Evolutionary conservation across 2,329 filamentous ascomycete genomes (phyloP).

Genomic region (Annulohypoxylon truncatum): DNA sequence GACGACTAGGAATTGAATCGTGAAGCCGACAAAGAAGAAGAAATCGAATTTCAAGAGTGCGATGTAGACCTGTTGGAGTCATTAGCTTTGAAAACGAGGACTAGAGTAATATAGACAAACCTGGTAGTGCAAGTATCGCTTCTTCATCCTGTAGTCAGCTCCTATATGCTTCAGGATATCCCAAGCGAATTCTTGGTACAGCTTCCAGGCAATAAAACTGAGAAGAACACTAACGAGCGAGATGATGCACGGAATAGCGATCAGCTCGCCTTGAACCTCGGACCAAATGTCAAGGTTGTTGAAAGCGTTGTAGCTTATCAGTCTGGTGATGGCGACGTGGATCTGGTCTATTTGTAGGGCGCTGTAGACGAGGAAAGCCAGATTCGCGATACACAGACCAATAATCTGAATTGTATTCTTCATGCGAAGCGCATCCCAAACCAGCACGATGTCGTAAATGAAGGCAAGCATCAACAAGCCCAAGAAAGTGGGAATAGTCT

Average conservation of each 20-base stretch:
- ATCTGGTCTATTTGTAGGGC: slow-evolving; percentile 95
- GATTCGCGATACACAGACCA: slow-evolving; percentile 90
- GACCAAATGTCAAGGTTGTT: slow-evolving; percentile 68
- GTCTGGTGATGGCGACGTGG: slow-evolving; percentile 71
- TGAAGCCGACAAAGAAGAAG: slow-evolving; percentile 99
- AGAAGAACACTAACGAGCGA: slow-evolving; percentile 79
- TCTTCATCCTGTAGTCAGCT: slow-evolving; percentile 95
- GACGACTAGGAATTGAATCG: slow-evolving; percentile 96
- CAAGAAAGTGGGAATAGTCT: slow-evolving; percentile 92
- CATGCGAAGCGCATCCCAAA: slow-evolving; percentile 91
- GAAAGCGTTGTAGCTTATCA: slow-evolving; percentile 62
- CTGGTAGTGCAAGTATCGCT: slow-evolving; percentile 95
- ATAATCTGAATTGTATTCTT: slow-evolving; percentile 99
- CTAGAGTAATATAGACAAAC: slow-evolving; percentile 59
- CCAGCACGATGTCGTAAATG: slow-evolving; percentile 87
- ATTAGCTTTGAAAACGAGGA: slow-evolving; percentile 35
- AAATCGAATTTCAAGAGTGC: slow-evolving; percentile 98
- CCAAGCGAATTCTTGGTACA: slow-evolving; percentile 99
- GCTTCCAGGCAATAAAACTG: slow-evolving; percentile 86
- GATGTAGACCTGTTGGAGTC: slow-evolving; percentile 82
- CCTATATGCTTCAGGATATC: slow-evolving; percentile 99
- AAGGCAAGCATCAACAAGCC: slow-evolving; percentile 98
- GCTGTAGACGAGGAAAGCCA: slow-evolving; percentile 91
- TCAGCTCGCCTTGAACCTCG: slow-evolving; percentile 77
- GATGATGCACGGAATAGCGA: slow-evolving; percentile 88